These are phyloP conservation scores for Saccharata proteae DNA, from an alignment of 2,329 filamentous ascomycete genomes.

Conservation along the genomic window DNA sequence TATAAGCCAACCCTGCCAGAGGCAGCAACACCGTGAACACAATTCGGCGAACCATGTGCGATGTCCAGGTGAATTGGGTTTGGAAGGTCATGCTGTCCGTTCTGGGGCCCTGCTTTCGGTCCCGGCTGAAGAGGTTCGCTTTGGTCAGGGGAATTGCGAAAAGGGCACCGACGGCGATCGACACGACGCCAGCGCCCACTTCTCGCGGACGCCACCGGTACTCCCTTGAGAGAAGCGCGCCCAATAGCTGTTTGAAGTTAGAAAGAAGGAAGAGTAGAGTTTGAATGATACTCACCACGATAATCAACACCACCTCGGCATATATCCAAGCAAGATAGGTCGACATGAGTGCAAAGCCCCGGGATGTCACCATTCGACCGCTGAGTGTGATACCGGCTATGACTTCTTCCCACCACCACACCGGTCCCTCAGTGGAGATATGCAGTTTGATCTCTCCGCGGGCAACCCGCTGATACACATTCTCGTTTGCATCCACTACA, in stretches of 20 bases:
- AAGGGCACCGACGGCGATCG: slow-evolving; percentile 56
- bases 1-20: slow-evolving; percentile 54
- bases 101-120: slow-evolving; percentile 45
- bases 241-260: slow-evolving; percentile 40
- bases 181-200: slow-evolving; percentile 55
- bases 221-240: slow-evolving; percentile 56
- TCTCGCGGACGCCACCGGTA: slow-evolving; percentile 53
- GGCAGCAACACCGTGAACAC: slow-evolving; percentile 58
- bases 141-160: slow-evolving; percentile 63
- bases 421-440: slow-evolving; percentile 56
- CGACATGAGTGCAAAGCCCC: slow-evolving; percentile 59
- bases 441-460: slow-evolving; percentile 69
- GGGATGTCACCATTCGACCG: slow-evolving; percentile 59
- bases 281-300: slow-evolving; percentile 53
- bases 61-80: slow-evolving; percentile 54
- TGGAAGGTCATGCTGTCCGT: slow-evolving; percentile 58
- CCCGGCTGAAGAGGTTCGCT: slow-evolving; percentile 55
- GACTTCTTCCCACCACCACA: slow-evolving; percentile 67
- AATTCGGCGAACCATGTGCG: slow-evolving; percentile 55
- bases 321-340: slow-evolving; percentile 69
- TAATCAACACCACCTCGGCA: slow-evolving; percentile 60
- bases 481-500: slow-evolving; percentile 34
- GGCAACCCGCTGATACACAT: slow-evolving; percentile 33
- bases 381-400: slow-evolving; percentile 57
- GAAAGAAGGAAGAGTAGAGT: background rate